phyloP scores from a whole-genome alignment of 345 rosid genomes.

The Salix purpurea region DNA sequence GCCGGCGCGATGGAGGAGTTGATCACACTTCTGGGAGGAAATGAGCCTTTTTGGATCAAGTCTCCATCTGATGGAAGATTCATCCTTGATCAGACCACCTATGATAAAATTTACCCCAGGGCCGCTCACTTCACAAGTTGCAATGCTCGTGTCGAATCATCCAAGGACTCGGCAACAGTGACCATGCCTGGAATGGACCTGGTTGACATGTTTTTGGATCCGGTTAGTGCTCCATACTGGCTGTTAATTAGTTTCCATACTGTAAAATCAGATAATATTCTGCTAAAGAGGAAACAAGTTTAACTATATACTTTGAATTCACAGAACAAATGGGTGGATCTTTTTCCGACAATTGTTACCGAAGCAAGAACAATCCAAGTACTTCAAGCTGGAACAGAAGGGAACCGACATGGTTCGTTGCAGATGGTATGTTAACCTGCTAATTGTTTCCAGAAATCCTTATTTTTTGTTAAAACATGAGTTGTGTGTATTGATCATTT shows the following conservation, averaged over 20 bases:
- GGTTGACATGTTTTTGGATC: constrained; percentile 46
- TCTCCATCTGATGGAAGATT: constrained; percentile 30
- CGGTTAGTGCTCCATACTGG: constrained; percentile 31
- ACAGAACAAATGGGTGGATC: constrained; percentile 58
- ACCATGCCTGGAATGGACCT: constrained; percentile 35
- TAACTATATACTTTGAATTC: neutral
- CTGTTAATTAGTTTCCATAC: neutral
- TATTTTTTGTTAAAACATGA: neutral
- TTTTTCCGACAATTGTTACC: constrained; percentile 66
- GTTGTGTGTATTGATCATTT: neutral
- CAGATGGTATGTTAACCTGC: constrained; percentile 49
- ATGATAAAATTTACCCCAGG: constrained; percentile 34
- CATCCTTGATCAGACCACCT: constrained; percentile 35
- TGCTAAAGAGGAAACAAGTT: neutral
- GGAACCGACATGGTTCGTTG: constrained; percentile 36
- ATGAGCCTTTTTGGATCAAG: constrained; percentile 58
- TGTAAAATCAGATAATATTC: neutral
- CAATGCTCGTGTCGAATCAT: constrained; percentile 54
- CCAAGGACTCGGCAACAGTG: constrained; percentile 43
- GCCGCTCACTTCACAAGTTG: constrained; percentile 25
- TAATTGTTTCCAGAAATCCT: neutral
- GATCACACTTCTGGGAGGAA: constrained; percentile 28
- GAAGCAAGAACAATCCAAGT: constrained; percentile 41
- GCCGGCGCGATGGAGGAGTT: constrained; percentile 52
- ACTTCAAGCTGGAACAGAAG: constrained; percentile 29